Evolutionary conservation across 2,329 filamentous ascomycete species (phyloP).

Genomic region (Hymenoscyphus scutula): DNA sequence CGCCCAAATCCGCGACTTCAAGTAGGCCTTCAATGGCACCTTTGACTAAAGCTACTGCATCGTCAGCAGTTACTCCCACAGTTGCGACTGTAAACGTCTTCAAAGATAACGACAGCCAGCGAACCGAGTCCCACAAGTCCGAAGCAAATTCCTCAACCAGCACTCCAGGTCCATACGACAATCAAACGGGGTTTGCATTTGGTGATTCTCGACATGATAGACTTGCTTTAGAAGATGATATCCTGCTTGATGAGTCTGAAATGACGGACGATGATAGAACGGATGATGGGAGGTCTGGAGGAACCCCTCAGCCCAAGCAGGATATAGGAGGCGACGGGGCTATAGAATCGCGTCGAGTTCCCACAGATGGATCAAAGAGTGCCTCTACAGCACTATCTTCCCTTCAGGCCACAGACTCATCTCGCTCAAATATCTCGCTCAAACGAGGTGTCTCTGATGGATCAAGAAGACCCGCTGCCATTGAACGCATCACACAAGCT

Average conservation of each 20-base stretch:
- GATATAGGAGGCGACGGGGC: slow-evolving; percentile 28
- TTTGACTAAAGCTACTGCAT: slow-evolving; percentile 34
- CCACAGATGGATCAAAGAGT: slow-evolving; percentile 34
- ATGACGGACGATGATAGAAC: slow-evolving; percentile 21
- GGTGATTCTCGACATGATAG: slow-evolving; percentile 21
- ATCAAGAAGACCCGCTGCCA: slow-evolving; percentile 37
- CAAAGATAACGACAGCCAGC: slow-evolving; percentile 47
- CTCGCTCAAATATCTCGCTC: slow-evolving; percentile 30
- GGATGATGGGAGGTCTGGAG: slow-evolving; percentile 12
- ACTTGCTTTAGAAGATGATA: slow-evolving; percentile 14
- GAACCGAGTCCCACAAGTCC: slow-evolving; percentile 32
- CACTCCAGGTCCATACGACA: slow-evolving; percentile 17
- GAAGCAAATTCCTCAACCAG: slow-evolving; percentile 12
- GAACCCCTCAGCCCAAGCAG: slow-evolving; percentile 7
- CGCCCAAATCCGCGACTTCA: slow-evolving; percentile 30
- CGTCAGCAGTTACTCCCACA: slow-evolving; percentile 39
- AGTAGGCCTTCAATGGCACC: slow-evolving; percentile 32
- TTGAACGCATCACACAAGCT: slow-evolving; percentile 42
- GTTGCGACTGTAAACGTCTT: slow-evolving; percentile 49
- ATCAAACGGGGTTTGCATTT: slow-evolving; percentile 20
- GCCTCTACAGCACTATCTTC: slow-evolving; percentile 33
- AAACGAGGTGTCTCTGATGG: slow-evolving; percentile 25
- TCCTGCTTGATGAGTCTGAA: slow-evolving; percentile 26
- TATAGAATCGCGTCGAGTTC: slow-evolving; percentile 32
- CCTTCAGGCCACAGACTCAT: slow-evolving; percentile 33